Evolutionary conservation across 1,284 basidiomycete species (phyloP), one percentile per base, ranked within the genome.

Genomic region (Golubevia pallescens): DNA sequence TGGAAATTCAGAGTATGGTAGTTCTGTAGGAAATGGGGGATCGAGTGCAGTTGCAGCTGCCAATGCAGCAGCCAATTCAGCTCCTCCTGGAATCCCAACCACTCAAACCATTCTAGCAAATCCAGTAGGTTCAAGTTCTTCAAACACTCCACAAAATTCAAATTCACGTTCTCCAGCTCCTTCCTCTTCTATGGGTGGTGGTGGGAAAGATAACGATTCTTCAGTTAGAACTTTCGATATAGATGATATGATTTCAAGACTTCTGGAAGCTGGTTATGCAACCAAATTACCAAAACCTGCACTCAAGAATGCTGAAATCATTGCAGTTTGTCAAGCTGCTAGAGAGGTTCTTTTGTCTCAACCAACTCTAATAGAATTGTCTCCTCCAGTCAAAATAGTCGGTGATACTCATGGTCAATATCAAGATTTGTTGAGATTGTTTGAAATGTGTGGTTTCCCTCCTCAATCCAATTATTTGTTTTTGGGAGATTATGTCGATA

Each of bases 361-460:
- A 86, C 97, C 97, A 7, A 98, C 97, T 0, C 90, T 99, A 69
- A 93, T 99, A 84, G 97, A 99, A 87, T 90, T 99, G 60, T 94
- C 93, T 21, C 97, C 97, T 6, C 96, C 97, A 8, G 97, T 99
- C 79, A 99, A 99, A 89, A 98, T 99, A 73, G 96, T 99, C 14
- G 97, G 97, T 32, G 97, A 99, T 87, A 95, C 98, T 2, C 97
- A 99, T 86, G 97, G 97, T 3, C 95, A 97, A 87, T 99, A 98
- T 87, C 94, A 93, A 67, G 97, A 99, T 88, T 90, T 99, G 80
- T 96, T 99, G 78, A 92, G 97, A 63, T 88, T 99, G 66, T 99
- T 99, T 84, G 97, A 99, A 87, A 98, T 98, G 95, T 98, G 97
- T 81, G 97, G 97, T 13, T 99, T 98, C 87, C 97, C 97, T 21